Evolutionary conservation across 495 filamentous ascomycete genomes (phyloP).

Genomic region (Penicillium paradoxum): DNA sequence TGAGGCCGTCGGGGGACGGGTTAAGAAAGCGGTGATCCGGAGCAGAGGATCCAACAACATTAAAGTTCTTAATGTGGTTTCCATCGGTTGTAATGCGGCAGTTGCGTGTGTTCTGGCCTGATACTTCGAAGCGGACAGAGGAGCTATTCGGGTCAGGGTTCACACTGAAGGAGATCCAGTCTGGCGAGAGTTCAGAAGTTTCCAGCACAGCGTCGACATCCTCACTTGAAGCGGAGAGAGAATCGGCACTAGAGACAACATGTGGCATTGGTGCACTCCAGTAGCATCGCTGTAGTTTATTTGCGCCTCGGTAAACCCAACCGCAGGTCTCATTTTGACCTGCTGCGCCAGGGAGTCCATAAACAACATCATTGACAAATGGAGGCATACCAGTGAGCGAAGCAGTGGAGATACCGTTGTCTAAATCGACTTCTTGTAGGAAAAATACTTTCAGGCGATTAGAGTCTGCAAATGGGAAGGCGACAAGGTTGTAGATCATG

Average conservation of each 20-base stretch:
- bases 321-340: conserved; percentile 56
- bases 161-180: conserved; percentile 64
- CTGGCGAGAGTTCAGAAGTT: conserved; percentile 31
- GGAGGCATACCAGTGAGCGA: conserved; percentile 66
- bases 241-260: conserved; percentile 33
- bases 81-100: conserved; percentile 48
- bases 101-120: conserved; percentile 61
- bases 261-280: conserved; percentile 65
- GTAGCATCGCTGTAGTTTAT: conserved; percentile 50
- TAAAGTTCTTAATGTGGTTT: conserved; percentile 54
- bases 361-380: conserved; percentile 63
- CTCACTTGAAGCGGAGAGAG: conserved; percentile 11
- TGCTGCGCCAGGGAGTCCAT: conserved; percentile 63
- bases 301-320: neutral
- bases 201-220: neutral
- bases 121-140: conserved; percentile 47
- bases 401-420: conserved; percentile 62
- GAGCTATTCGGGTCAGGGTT: conserved; percentile 38
- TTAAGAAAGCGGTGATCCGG: conserved; percentile 51
- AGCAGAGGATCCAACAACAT: conserved; percentile 50
- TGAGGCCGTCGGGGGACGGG: conserved; percentile 47
- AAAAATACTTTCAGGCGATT: conserved; percentile 85
- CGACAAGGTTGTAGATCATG: conserved; percentile 78
- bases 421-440: conserved; percentile 73
- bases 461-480: conserved; percentile 79